phyloP scores from a whole-genome alignment of 208 protist genomes.

The Trypanosoma melophagium region DNA sequence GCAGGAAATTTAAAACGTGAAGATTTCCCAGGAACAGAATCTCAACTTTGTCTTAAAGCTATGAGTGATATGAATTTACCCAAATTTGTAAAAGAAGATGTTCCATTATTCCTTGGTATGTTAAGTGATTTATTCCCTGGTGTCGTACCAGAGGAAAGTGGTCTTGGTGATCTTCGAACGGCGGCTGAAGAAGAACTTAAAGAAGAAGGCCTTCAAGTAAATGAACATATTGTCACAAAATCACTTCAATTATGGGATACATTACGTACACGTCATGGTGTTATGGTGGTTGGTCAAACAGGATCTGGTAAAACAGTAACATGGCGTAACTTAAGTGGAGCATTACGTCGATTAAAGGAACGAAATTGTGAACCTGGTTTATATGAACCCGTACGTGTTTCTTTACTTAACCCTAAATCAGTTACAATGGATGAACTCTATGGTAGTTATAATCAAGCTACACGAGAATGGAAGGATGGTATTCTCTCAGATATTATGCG shows the following conservation, averaged over 20 bases:
- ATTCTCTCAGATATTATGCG: constrained; percentile 95
- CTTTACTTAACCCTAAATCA: constrained; percentile 97
- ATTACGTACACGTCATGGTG: constrained; percentile 95
- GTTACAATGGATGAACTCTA: constrained; percentile 97
- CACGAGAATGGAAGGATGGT: constrained; percentile 98
- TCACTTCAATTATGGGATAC: constrained; percentile 96
- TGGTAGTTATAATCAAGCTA: constrained; percentile 96
- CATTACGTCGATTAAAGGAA: constrained; percentile 82
- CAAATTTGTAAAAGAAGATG: constrained; percentile 97
- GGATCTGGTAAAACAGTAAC: constrained; percentile 95
- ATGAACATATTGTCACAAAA: constrained; percentile 90
- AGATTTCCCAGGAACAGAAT: constrained; percentile 90
- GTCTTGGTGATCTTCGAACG: constrained; percentile 82
- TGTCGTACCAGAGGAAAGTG: constrained; percentile 74
- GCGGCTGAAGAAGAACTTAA: constrained; percentile 79
- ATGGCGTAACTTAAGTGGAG: constrained; percentile 90
- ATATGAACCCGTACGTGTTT: constrained; percentile 87
- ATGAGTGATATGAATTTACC: constrained; percentile 97
- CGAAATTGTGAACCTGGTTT: constrained; percentile 69
- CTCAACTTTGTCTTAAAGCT: constrained; percentile 95
- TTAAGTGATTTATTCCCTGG: constrained; percentile 96
- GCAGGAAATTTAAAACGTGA: constrained; percentile 94
- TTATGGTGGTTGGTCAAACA: constrained; percentile 97
- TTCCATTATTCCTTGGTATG: constrained; percentile 95
- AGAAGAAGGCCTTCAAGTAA: constrained; percentile 73